Base-by-base conservation (phyloP, 2,329 filamentous ascomycete genomes). In the Talaromyces albobiverticillius region DNA sequence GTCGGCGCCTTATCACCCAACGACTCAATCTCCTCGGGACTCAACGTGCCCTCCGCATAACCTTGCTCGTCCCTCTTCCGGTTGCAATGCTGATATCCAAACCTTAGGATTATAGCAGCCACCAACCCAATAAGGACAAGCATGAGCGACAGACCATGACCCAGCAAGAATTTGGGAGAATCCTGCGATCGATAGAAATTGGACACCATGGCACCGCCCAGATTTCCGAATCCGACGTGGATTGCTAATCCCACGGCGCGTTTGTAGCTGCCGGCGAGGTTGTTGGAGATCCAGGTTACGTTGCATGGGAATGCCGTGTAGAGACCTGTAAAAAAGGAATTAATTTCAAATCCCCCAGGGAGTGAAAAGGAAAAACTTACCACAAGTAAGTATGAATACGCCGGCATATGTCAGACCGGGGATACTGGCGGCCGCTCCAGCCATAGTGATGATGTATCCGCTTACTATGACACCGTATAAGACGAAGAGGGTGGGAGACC, bases 381-480 rank as follows among this genome's bases (percentile, higher is more conserved):
- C 47, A 41, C 47, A 50, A 29, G 47, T 26, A n/a, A 25, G 13
- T 16, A 50, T 50, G 23, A 41, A 50, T 18, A 34, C 32, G 10
- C 31, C 32, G 10, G 47, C 47, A 31, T 50, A 50, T 41, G 47
- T 50, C 20, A 50, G 47, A 20, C 47, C 47, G 3, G 47, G 47
- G 13, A 50, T 50, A 41, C 9, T 14, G 20, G 47, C 32, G 23
- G 23, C 22, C n/a, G 47, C 20, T 43, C 20, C 41, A 41, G 47
- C 47, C 14, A 50, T 36, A 41, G 47, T 36, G 36, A 50, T 50
- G 34, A 50, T 18, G 16, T 50, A 50, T 25, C 47, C 47, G 18
- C 26, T 18, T 26, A 50, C 16, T 9, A 50, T 41, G 20, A 43
- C 23, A 25, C 23, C 13, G 20, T 50, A 41, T 25, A 50, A 25